Conservation (phyloP, 257 asterid species). For the Hygrophila difformis region DNA sequence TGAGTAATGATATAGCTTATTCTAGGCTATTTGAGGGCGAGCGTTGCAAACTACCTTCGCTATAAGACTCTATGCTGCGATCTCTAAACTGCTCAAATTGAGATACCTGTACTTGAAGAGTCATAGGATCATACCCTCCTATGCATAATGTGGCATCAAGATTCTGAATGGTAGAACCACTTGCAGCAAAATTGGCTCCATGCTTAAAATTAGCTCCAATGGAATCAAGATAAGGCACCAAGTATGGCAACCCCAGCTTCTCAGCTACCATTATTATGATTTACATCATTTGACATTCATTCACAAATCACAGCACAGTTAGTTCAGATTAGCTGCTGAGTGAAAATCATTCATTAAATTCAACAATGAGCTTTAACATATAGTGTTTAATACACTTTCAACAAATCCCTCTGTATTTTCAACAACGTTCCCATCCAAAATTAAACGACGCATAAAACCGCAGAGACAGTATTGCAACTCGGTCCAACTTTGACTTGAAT, state of each 20-base stretch:
- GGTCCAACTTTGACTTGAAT: not conserved
- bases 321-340: not conserved
- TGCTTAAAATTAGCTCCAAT: slow-evolving; percentile 15
- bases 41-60: slow-evolving; percentile 6
- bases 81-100: slow-evolving; percentile 22
- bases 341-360: too few species aligned
- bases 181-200: slow-evolving; percentile 22
- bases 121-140: slow-evolving; percentile 14
- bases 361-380: too few species aligned
- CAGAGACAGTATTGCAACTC: not conserved
- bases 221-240: slow-evolving; percentile 24
- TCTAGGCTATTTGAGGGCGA: not conserved
- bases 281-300: not conserved
- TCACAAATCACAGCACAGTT: not conserved
- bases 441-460: too few species aligned
- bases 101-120: slow-evolving; percentile 15
- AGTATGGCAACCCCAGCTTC: slow-evolving; percentile 13
- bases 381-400: too few species aligned
- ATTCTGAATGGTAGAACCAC: slow-evolving; percentile 20
- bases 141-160: slow-evolving; percentile 9
- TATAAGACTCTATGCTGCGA: slow-evolving; percentile 5
- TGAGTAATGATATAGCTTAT: not conserved
- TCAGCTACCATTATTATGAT: slow-evolving; percentile 16
- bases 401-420: too few species aligned
- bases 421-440: too few species aligned